Evolutionary conservation across 768 basidiomycete species (phyloP).

Genomic region (Leccinum broughii): DNA sequence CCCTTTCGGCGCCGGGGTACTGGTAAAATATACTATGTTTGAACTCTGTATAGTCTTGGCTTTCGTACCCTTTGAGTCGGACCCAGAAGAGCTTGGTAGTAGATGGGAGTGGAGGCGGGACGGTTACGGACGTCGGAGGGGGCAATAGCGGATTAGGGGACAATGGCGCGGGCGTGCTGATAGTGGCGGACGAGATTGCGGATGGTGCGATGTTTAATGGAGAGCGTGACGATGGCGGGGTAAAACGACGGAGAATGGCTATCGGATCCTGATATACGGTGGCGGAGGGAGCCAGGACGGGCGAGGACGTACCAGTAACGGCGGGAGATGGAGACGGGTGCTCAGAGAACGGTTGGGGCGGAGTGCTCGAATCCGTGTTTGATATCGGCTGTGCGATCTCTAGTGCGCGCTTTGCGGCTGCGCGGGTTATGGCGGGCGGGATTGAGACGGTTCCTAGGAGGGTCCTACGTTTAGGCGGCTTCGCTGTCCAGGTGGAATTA

Average conservation of each 20-base stretch:
- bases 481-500: no score
- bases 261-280: no score
- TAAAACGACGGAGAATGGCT: not conserved
- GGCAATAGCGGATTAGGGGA: not conserved
- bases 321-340: no score
- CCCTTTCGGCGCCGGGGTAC: not conserved
- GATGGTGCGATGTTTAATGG: not conserved
- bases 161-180: not conserved
- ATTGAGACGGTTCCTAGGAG: no score
- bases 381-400: no score
- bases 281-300: no score
- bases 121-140: not conserved
- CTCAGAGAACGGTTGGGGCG: no score
- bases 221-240: not conserved
- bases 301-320: no score
- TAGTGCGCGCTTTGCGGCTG: no score
- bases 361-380: no score
- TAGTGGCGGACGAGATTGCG: not conserved
- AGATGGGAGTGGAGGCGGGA: not conserved
- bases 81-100: not conserved
- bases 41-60: not conserved
- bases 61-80: not conserved
- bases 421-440: no score
- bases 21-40: not conserved
- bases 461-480: no score